Evolutionary conservation across 441 rosid genomes (phyloP).

Genomic region (Erodium trifolium): DNA sequence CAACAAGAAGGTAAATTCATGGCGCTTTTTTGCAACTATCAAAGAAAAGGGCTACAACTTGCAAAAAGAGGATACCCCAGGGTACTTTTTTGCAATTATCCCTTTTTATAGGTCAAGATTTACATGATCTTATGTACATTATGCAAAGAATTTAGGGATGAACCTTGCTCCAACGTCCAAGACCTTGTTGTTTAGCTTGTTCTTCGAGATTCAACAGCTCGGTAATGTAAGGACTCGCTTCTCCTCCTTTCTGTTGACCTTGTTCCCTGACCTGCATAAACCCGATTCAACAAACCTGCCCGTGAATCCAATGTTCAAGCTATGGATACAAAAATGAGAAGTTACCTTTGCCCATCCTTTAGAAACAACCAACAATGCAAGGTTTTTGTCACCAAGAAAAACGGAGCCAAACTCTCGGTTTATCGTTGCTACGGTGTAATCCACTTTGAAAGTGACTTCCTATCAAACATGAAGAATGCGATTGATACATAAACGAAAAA

Average conservation of each 20-base stretch:
- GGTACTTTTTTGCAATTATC: too few relatives aligned
- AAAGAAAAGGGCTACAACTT: too few relatives aligned
- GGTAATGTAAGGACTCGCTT: slow-evolving; percentile 66
- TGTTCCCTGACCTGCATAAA: slow-evolving; percentile 67
- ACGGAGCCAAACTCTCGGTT: slow-evolving; percentile 79
- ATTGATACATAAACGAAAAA: too few relatives aligned
- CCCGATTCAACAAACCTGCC: slow-evolving; percentile 18
- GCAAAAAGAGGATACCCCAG: too few relatives aligned
- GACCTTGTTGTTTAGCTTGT: slow-evolving; percentile 69
- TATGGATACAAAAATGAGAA: not conserved
- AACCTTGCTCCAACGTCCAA: slow-evolving; percentile 90
- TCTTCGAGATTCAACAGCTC: slow-evolving; percentile 61
- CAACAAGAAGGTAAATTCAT: too few relatives aligned
- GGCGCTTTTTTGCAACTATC: too few relatives aligned
- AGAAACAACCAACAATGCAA: slow-evolving; percentile 52
- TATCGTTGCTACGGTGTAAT: slow-evolving; percentile 58
- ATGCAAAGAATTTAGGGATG: slow-evolving; percentile 1
- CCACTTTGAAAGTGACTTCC: slow-evolving; percentile 87
- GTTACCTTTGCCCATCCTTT: slow-evolving; percentile 89
- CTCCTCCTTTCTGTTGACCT: slow-evolving; percentile 63
- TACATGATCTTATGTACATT: not conserved
- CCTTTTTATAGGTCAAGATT: not conserved
- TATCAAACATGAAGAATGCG: slow-evolving; percentile 21
- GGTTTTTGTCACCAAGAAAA: slow-evolving; percentile 64
- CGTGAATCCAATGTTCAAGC: not conserved